Evolutionary conservation across 2,329 filamentous ascomycete genomes (phyloP).

Genomic region (Dactylella cylindrospora): DNA sequence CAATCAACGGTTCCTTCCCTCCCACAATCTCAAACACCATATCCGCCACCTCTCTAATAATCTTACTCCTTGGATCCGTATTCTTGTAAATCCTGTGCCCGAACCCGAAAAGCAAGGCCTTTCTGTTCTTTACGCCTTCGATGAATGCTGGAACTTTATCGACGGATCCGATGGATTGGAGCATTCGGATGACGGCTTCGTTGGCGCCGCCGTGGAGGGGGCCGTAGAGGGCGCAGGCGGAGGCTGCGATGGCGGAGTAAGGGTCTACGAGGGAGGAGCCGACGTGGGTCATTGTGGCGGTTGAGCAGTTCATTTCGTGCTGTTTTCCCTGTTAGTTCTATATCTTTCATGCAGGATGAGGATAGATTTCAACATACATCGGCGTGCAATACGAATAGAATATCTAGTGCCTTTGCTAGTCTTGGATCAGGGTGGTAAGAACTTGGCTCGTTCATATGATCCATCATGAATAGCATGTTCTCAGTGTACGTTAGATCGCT

Average conservation of each 20-base stretch:
- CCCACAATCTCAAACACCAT: slow-evolving; percentile 58
- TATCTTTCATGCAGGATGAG: no score
- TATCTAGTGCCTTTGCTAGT: slow-evolving; percentile 58
- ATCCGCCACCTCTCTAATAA: slow-evolving; percentile 57
- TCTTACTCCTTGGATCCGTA: slow-evolving; percentile 59
- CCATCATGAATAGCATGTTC: slow-evolving; percentile 61
- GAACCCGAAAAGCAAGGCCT: slow-evolving; percentile 60
- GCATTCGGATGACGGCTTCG: slow-evolving; percentile 60
- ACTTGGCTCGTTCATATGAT: slow-evolving; percentile 55
- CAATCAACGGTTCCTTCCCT: slow-evolving; percentile 57
- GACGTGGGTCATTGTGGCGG: slow-evolving; percentile 61
- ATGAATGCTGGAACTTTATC: slow-evolving; percentile 59
- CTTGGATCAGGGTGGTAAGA: slow-evolving; percentile 58
- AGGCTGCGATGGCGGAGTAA: slow-evolving; percentile 57
- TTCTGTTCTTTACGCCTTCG: slow-evolving; percentile 57
- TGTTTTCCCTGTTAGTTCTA: slow-evolving; percentile 1
- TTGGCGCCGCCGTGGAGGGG: slow-evolving; percentile 64
- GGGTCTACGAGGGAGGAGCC: slow-evolving; percentile 62
- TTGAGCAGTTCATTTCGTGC: slow-evolving; percentile 63
- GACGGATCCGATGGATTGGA: slow-evolving; percentile 58
- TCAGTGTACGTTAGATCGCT: slow-evolving; percentile 55
- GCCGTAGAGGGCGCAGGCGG: slow-evolving; percentile 60
- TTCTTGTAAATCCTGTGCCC: slow-evolving; percentile 61
- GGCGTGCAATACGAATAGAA: slow-evolving; percentile 60
- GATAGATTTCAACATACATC: slow-evolving; percentile 50